Conservation (phyloP, 306 rosid genomes). For the Comarum palustre region DNA sequence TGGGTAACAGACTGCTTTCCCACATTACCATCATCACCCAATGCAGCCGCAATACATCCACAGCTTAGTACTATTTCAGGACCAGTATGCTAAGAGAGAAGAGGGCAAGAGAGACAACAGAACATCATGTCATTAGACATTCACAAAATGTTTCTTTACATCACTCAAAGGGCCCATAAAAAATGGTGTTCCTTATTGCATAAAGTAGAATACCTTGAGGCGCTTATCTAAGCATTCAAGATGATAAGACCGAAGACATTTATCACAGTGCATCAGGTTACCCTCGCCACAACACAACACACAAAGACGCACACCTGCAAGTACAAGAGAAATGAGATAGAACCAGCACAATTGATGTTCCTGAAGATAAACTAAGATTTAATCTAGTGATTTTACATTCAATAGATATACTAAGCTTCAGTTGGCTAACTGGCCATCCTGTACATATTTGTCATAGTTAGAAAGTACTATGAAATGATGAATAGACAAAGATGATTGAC, state of each 20-base stretch:
- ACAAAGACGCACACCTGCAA: constrained; percentile 9
- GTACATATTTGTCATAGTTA: not conserved
- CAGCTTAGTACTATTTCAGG: constrained; percentile 23
- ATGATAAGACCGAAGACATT: constrained; percentile 14
- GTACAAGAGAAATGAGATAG: not conserved
- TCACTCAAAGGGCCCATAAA: not conserved
- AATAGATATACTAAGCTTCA: not conserved
- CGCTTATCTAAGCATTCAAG: not conserved
- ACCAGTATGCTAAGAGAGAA: constrained; percentile 29
- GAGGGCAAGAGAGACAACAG: constrained; percentile 12
- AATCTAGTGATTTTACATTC: not conserved
- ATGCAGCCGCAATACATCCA: constrained; percentile 20
- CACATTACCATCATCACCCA: constrained; percentile 9
- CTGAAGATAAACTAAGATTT: not conserved
- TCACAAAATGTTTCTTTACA: not conserved
- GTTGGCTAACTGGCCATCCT: not conserved
- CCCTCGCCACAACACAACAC: not conserved
- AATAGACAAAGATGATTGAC: not conserved
- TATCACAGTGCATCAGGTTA: constrained; percentile 12
- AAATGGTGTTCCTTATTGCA: not conserved
- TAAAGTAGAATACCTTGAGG: not conserved
- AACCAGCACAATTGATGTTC: not conserved
- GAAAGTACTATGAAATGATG: not conserved
- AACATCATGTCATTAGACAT: not conserved
- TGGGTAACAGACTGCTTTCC: constrained; percentile 25